Evolutionary conservation across 176 grass and related monocot species (phyloP).

Genomic region (Triticum urartu): DNA sequence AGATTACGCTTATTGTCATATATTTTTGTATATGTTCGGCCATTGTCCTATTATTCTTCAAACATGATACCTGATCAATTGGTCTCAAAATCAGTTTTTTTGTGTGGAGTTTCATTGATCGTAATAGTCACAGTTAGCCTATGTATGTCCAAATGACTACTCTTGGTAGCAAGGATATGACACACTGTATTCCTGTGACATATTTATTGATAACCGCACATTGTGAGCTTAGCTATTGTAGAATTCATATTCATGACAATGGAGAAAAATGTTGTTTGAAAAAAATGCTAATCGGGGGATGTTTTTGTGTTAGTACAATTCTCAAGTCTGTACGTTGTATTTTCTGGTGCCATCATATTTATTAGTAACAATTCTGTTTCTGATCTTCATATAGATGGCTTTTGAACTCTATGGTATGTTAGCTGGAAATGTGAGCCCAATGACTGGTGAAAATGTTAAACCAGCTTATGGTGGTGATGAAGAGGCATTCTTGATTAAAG

Average conservation of each 20-base stretch:
- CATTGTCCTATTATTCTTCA: neutral
- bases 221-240: neutral
- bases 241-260: neutral
- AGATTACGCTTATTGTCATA: neutral
- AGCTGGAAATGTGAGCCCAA: constrained; percentile 80
- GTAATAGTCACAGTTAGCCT: neutral
- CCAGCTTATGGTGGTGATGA: constrained; percentile 87
- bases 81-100: neutral
- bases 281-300: neutral
- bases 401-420: constrained; percentile 94
- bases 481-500: constrained; percentile 84
- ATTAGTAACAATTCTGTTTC: constrained; percentile 12
- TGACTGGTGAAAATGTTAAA: constrained; percentile 91
- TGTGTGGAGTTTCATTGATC: neutral
- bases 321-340: neutral
- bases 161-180: neutral
- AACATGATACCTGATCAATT: neutral
- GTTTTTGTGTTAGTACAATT: neutral
- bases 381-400: constrained; percentile 75
- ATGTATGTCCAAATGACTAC: neutral
- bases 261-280: neutral
- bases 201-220: neutral
- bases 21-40: neutral
- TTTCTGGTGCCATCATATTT: constrained; percentile 1
- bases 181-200: neutral